Percentiles rank a stretch among this genome's conserved stretches.
Conservation (phyloP, 805 yeast genomes). For the Peterozyma xylosa region DNA sequence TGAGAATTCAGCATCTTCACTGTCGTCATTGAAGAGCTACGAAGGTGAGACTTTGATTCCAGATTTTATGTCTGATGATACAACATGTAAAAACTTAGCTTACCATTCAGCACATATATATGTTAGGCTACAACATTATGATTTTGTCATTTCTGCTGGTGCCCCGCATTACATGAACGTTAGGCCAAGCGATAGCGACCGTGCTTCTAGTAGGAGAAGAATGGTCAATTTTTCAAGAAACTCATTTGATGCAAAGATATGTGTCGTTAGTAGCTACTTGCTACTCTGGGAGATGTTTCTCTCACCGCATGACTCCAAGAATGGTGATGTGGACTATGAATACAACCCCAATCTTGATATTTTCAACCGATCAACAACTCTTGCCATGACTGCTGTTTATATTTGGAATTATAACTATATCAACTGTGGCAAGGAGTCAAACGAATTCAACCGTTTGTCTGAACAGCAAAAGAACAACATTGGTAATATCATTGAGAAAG, state of each 20-base stretch:
- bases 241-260: constrained; percentile 38
- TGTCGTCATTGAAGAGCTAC: background rate
- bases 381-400: constrained; percentile 32
- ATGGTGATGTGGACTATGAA: constrained; percentile 30
- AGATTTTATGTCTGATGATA: constrained; percentile 27
- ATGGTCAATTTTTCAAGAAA: constrained; percentile 43
- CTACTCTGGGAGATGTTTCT: constrained; percentile 56
- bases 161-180: constrained; percentile 78
- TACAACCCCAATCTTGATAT: constrained; percentile 49
- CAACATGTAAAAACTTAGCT: constrained; percentile 56
- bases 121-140: constrained; percentile 68
- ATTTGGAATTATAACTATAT: constrained; percentile 47
- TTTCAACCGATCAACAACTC: constrained; percentile 32
- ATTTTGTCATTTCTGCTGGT: constrained; percentile 73
- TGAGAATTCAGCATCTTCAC: background rate
- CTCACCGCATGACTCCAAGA: constrained; percentile 37
- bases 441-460: constrained; percentile 15
- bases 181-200: constrained; percentile 42
- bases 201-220: constrained; percentile 38
- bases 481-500: constrained; percentile 26
- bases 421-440: constrained; percentile 38
- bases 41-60: constrained; percentile 11
- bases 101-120: constrained; percentile 70
- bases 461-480: constrained; percentile 11
- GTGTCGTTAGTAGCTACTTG: constrained; percentile 55